Evolutionary conservation across 768 basidiomycete species (phyloP).

Genomic region (Gelatoporia subvermispora): DNA sequence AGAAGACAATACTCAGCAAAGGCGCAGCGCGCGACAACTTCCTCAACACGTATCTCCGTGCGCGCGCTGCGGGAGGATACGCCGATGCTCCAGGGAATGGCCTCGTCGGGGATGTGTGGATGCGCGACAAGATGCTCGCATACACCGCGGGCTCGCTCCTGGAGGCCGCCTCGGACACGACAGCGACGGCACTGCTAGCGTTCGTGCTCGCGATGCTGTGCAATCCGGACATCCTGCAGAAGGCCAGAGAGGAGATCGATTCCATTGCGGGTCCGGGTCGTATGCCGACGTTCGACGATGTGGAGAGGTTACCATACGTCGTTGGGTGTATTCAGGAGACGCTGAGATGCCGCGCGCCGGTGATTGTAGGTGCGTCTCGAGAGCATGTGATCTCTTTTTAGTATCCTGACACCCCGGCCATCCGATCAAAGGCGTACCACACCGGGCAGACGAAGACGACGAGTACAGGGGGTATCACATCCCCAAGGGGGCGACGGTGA

Average conservation of each 20-base stretch:
- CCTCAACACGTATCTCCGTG: neutral
- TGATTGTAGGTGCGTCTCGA: neutral
- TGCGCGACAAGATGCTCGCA: constrained; percentile 24
- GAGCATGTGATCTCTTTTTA: too few species aligned
- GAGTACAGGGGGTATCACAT: constrained; percentile 27
- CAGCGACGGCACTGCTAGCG: constrained; percentile 21
- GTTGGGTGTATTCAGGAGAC: constrained; percentile 46
- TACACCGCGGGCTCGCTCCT: constrained; percentile 25
- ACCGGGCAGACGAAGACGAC: constrained; percentile 24
- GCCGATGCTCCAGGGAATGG: constrained; percentile 23
- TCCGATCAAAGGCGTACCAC: constrained; percentile 25
- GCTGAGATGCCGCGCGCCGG: neutral
- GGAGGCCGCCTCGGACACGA: constrained; percentile 28
- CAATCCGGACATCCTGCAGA: constrained; percentile 21
- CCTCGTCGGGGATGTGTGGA: constrained; percentile 25
- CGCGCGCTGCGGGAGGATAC: constrained; percentile 18
- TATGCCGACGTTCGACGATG: constrained; percentile 51
- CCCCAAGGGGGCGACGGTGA: constrained; percentile 23
- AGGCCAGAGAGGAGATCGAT: constrained; percentile 66
- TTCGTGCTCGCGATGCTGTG: constrained; percentile 20
- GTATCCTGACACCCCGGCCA: too few species aligned
- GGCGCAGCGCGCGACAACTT: neutral
- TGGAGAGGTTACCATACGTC: constrained; percentile 46
- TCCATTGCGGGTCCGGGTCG: constrained; percentile 43
- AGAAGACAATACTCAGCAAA: neutral